Percentiles rank a stretch among this genome's conserved stretches.
Conservation (phyloP, 2,329 filamentous ascomycete species). For the Aspergillus uvarum region DNA sequence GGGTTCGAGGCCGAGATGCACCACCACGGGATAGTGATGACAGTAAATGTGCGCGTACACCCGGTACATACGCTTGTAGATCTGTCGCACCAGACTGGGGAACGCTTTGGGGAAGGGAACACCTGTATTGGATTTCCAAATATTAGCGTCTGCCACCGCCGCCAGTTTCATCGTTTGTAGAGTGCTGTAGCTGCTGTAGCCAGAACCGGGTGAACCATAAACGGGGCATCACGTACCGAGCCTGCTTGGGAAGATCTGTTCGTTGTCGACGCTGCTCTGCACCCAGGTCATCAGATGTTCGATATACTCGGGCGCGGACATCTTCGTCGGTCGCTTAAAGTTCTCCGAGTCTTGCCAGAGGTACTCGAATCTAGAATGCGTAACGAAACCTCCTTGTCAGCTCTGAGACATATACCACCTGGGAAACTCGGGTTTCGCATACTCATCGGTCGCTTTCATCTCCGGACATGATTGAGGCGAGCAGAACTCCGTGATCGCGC, state of each 20-base stretch:
- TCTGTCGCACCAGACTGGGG: conserved; percentile 81
- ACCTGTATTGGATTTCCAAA: conserved; percentile 48
- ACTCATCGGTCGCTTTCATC: conserved; percentile 99
- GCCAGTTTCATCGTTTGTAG: not conserved
- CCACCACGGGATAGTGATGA: conserved; percentile 96
- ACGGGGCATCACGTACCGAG: conserved; percentile 59
- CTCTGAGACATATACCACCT: conserved; percentile 10
- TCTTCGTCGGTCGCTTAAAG: conserved; percentile 95
- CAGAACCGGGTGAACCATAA: too few relatives aligned
- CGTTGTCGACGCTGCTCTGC: conserved; percentile 92
- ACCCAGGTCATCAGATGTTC: conserved; percentile 98
- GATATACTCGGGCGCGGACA: conserved; percentile 95
- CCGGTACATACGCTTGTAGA: conserved; percentile 98
- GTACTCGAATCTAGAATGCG: conserved; percentile 76
- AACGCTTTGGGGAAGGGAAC: conserved; percentile 95
- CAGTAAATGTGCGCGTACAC: conserved; percentile 99
- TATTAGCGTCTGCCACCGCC: not conserved
- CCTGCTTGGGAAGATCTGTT: conserved; percentile 88
- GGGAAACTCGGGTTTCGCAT: conserved; percentile 32
- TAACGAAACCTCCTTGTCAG: conserved; percentile 1
- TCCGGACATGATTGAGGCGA: conserved; percentile 95
- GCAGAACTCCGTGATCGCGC: conserved; percentile 98
- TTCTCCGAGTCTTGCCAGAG: conserved; percentile 96
- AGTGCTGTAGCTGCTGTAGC: too few relatives aligned
- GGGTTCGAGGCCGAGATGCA: conserved; percentile 90